phyloP scores from a whole-genome alignment of 139 green algal species.

The Ettlia oleoabundans region DNA sequence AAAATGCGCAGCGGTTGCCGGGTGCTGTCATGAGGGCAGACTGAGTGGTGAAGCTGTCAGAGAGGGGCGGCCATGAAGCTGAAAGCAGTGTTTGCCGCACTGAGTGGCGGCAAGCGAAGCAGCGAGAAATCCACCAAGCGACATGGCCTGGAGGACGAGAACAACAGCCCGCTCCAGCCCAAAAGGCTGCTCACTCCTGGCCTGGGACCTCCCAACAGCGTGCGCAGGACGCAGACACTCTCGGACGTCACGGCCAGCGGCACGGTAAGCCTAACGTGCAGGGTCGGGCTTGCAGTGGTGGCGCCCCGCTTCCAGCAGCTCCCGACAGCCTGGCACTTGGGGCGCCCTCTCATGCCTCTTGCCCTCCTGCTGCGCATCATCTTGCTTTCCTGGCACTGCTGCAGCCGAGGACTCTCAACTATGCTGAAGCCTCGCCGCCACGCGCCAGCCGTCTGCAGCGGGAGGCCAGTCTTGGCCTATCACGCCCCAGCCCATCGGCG shows the following conservation, averaged over 20 bases:
- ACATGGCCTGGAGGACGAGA: neutral
- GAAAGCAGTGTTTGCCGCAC: neutral
- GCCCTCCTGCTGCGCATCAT: no score
- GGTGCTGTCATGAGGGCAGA: no score
- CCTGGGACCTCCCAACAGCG: neutral
- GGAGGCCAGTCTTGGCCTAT: neutral
- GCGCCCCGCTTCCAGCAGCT: neutral
- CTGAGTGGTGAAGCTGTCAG: neutral
- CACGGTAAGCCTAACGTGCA: neutral
- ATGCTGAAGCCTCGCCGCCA: slow-evolving; percentile 3
- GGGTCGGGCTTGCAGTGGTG: neutral
- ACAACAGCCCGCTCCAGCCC: neutral
- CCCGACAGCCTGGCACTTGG: neutral
- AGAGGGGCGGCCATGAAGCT: neutral
- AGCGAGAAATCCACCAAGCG: neutral
- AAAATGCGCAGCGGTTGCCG: no score
- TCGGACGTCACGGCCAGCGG: neutral
- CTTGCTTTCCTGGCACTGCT: neutral
- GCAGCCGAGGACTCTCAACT: slow-evolving; percentile 11
- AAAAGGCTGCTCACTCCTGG: slow-evolving; percentile 7
- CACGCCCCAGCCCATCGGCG: neutral
- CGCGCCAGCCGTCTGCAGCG: slow-evolving; percentile 8
- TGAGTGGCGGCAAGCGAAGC: slow-evolving; percentile 5
- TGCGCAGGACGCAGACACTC: neutral
- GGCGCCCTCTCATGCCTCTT: neutral